Evolutionary conservation across 1,284 basidiomycete species (phyloP).

Genomic region (Trichosporon asahii): DNA sequence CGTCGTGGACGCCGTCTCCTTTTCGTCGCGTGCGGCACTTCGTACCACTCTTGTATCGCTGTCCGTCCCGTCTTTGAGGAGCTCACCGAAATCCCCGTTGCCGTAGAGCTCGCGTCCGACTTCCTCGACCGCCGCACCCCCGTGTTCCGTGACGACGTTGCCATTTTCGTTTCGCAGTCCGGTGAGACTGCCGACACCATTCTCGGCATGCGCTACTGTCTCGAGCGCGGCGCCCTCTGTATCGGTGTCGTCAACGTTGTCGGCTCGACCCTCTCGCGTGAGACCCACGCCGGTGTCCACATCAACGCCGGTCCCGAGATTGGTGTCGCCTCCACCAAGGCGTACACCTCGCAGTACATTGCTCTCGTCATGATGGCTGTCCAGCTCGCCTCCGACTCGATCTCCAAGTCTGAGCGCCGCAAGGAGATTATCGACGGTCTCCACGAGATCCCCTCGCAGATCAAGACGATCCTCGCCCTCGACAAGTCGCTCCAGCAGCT

Average conservation of each 20-base stretch:
- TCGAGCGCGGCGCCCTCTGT: conserved; percentile 93
- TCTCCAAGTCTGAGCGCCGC: conserved; percentile 84
- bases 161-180: conserved; percentile 94
- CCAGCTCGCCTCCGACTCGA: conserved; percentile 93
- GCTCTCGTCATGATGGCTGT: conserved; percentile 97
- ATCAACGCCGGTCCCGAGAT: conserved; percentile 99
- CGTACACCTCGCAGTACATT: conserved; percentile 99
- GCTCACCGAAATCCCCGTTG: conserved; percentile 96
- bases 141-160: conserved; percentile 98
- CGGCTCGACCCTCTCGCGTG: conserved; percentile 94
- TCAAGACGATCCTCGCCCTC: conserved; percentile 78
- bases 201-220: conserved; percentile 90
- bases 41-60: conserved; percentile 95
- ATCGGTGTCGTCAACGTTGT: conserved; percentile 97
- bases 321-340: conserved; percentile 99
- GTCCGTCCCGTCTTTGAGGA: conserved; percentile 95
- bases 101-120: conserved; percentile 95
- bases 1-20: conserved; percentile 91
- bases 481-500: conserved; percentile 79
- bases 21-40: conserved; percentile 96
- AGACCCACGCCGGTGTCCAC: conserved; percentile 99
- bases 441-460: conserved; percentile 82
- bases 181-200: conserved; percentile 99
- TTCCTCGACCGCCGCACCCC: conserved; percentile 99
- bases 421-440: conserved; percentile 92